phyloP scores from a whole-genome alignment of 257 asterid species.

The Solanum corneliomulleri region DNA sequence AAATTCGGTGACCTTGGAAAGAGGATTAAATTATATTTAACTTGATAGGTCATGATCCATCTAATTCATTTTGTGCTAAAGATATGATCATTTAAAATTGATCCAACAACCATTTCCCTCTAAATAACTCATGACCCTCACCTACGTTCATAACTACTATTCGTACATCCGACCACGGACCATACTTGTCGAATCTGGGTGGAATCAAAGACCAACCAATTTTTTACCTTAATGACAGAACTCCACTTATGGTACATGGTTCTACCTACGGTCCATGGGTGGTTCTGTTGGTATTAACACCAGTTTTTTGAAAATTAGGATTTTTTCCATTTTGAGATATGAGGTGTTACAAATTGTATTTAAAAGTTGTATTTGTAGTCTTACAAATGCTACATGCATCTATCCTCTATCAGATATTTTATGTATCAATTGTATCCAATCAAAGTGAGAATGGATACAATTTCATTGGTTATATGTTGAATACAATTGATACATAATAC shows the following conservation, averaged over 20 bases:
- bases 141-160: neutral
- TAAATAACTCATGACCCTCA: neutral
- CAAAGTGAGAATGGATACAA: too few relatives aligned
- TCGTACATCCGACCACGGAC: neutral
- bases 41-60: neutral
- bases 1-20: neutral
- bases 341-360: neutral
- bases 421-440: neutral
- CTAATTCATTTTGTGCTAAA: too few relatives aligned
- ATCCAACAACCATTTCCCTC: neutral
- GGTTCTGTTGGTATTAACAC: neutral
- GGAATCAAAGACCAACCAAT: neutral
- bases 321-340: neutral
- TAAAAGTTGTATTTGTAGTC: neutral
- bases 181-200: neutral
- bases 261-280: neutral
- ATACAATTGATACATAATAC: neutral
- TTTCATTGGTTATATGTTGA: neutral
- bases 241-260: neutral
- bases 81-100: too few relatives aligned
- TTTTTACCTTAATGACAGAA: neutral
- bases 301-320: too few relatives aligned
- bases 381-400: too few relatives aligned
- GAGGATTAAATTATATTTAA: neutral
- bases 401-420: neutral